Percentiles rank a stretch among this genome's conserved stretches.
phyloP scores from a whole-genome alignment of 1,139 yeast genomes.

The Suhomyces taliae region DNA sequence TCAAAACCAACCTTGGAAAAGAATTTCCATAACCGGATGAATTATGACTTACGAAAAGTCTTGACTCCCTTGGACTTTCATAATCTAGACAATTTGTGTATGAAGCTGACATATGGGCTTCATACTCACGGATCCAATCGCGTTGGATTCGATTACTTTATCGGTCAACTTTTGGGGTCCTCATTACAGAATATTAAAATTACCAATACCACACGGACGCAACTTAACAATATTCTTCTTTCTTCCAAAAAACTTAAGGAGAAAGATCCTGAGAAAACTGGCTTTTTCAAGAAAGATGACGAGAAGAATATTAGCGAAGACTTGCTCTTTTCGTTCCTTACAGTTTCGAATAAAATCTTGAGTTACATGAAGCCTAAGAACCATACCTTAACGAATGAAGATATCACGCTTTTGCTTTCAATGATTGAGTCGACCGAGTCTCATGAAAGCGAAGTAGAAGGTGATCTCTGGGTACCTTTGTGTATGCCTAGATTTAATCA shows the following conservation, averaged over 20 bases:
- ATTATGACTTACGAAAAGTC: constrained; percentile 77
- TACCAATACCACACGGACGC: constrained; percentile 35
- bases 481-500: constrained; percentile 90
- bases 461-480: constrained; percentile 91
- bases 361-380: constrained; percentile 35
- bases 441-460: constrained; percentile 25
- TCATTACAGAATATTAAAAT: constrained; percentile 34
- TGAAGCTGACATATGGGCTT: constrained; percentile 47
- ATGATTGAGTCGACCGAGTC: constrained; percentile 22
- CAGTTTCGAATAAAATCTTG: constrained; percentile 27
- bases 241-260: constrained; percentile 24
- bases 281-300: constrained; percentile 10
- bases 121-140: constrained; percentile 9
- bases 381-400: constrained; percentile 34
- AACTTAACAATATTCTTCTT: constrained; percentile 29
- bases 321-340: constrained; percentile 34
- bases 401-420: constrained; percentile 32
- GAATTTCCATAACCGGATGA: constrained; percentile 69
- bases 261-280: constrained; percentile 9
- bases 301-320: constrained; percentile 26
- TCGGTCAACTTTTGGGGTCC: constrained; percentile 28
- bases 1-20: constrained; percentile 72
- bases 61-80: constrained; percentile 68
- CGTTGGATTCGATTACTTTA: constrained; percentile 27
- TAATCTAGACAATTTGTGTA: constrained; percentile 62